These are phyloP conservation scores for Ophiostoma quercus DNA, from an alignment of 2,329 filamentous ascomycete genomes.

Conservation along the genomic window DNA sequence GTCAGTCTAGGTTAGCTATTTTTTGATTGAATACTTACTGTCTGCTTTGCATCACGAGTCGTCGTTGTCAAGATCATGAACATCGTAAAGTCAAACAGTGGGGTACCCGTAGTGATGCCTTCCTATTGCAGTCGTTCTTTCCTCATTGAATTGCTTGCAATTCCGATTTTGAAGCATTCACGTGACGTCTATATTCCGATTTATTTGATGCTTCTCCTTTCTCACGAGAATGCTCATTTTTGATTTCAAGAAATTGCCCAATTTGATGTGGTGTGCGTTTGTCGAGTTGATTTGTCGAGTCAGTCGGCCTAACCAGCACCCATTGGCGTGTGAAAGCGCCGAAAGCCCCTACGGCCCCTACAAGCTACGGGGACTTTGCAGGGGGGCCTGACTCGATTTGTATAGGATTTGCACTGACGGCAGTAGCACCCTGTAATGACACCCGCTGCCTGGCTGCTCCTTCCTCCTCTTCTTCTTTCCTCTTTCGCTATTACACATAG, in stretches of 20 bases:
- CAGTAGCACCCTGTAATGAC: not conserved
- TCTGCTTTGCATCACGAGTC: not conserved
- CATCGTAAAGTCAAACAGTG: not conserved
- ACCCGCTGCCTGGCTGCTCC: not conserved
- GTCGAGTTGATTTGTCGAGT: not conserved
- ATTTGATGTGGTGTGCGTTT: too few relatives aligned
- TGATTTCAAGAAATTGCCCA: not conserved
- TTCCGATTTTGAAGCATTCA: not conserved
- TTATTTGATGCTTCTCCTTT: not conserved
- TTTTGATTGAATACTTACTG: not conserved
- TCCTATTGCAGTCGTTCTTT: not conserved
- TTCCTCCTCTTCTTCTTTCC: not conserved
- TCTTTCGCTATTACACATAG: not conserved
- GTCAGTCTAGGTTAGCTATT: not conserved
- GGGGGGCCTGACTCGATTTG: not conserved
- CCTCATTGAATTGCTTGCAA: not conserved
- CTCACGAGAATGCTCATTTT: not conserved
- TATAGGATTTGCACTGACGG: not conserved
- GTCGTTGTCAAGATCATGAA: not conserved
- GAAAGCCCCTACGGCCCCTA: not conserved
- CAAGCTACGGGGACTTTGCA: not conserved
- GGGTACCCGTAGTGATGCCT: not conserved
- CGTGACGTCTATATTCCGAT: not conserved
- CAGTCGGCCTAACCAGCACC: too few relatives aligned
- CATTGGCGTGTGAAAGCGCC: not conserved